A percentile compares a stretch with the other conserved stretches of the same genome.
Evolutionary conservation across 805 yeast genomes (phyloP).

Genomic region (Suhomyces pyralidae): DNA sequence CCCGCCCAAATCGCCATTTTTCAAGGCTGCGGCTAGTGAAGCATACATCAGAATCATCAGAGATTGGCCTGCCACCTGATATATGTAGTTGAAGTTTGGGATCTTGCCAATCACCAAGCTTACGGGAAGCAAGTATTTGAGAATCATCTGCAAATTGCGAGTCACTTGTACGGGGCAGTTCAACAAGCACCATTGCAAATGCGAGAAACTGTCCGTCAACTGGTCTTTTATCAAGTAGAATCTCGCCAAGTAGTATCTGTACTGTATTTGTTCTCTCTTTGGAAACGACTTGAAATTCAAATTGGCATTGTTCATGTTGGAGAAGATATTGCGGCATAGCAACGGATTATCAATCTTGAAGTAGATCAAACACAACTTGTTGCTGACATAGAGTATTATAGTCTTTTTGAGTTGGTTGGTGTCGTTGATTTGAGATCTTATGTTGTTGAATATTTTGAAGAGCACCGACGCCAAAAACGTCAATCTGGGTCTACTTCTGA

Average conservation of each 20-base stretch:
- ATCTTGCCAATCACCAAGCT: slow-evolving; percentile 53
- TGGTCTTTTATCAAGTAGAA: slow-evolving; percentile 54
- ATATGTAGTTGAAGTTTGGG: slow-evolving; percentile 33
- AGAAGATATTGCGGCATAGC: slow-evolving; percentile 58
- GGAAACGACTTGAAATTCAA: slow-evolving; percentile 41
- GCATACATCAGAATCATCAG: slow-evolving; percentile 28
- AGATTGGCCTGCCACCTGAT: slow-evolving; percentile 12
- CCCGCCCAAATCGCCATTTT: slow-evolving; percentile 40
- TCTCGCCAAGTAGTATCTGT: slow-evolving; percentile 52
- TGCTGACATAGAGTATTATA: slow-evolving; percentile 53
- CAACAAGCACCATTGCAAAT: slow-evolving; percentile 53
- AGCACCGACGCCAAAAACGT: slow-evolving; percentile 52
- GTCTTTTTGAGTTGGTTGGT: slow-evolving; percentile 41
- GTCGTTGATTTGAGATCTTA: slow-evolving; percentile 46
- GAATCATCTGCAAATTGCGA: slow-evolving; percentile 39
- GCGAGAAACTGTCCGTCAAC: slow-evolving; percentile 45
- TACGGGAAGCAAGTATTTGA: slow-evolving; percentile 50
- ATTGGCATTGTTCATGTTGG: slow-evolving; percentile 54
- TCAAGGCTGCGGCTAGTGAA: slow-evolving; percentile 35
- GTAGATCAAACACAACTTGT: slow-evolving; percentile 53
- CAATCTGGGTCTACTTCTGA: slow-evolving; percentile 41
- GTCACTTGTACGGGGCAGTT: slow-evolving; percentile 32
- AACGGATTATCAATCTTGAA: slow-evolving; percentile 54
- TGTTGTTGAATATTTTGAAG: slow-evolving; percentile 58
- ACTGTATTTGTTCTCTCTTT: slow-evolving; percentile 46